These are phyloP conservation scores for Aspergillus persii DNA, from an alignment of 2,329 filamentous ascomycete genomes.

Conservation along the genomic window DNA sequence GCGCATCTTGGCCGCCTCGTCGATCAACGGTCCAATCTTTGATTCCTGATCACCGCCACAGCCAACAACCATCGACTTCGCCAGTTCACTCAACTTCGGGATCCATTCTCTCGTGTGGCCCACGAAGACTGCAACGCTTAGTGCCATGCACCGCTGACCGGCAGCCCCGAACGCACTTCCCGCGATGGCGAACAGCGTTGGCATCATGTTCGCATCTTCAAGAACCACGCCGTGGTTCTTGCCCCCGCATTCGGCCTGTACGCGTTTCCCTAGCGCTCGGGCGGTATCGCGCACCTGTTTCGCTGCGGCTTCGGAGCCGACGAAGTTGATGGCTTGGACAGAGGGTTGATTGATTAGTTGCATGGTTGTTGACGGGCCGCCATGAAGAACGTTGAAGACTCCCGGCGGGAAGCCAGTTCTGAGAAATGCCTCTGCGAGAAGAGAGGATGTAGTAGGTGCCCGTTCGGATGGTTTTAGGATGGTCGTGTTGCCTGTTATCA, in stretches of 20 bases:
- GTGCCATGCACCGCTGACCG: slow-evolving; percentile 65
- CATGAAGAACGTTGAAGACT: slow-evolving; percentile 65
- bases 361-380: slow-evolving; percentile 60
- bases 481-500: slow-evolving; percentile 60
- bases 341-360: slow-evolving; percentile 64
- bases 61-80: slow-evolving; percentile 58
- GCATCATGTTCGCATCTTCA: slow-evolving; percentile 66
- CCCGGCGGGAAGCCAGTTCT: slow-evolving; percentile 62
- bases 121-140: slow-evolving; percentile 62
- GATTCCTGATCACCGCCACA: slow-evolving; percentile 61
- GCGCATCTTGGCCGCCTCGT: slow-evolving; percentile 56
- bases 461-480: slow-evolving; percentile 64
- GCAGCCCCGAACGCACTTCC: slow-evolving; percentile 66
- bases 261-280: slow-evolving; percentile 62
- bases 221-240: slow-evolving; percentile 67
- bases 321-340: slow-evolving; percentile 66
- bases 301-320: slow-evolving; percentile 63
- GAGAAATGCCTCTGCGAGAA: slow-evolving; percentile 58
- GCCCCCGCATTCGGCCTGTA: slow-evolving; percentile 65
- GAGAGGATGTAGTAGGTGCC: slow-evolving; percentile 60
- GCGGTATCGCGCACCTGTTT: slow-evolving; percentile 64
- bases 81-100: slow-evolving; percentile 59
- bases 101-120: slow-evolving; percentile 64
- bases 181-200: slow-evolving; percentile 62
- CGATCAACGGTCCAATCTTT: slow-evolving; percentile 62